These are phyloP conservation scores for Calonectria honghensis DNA, from an alignment of 2,329 filamentous ascomycete genomes.

Conservation along the genomic window DNA sequence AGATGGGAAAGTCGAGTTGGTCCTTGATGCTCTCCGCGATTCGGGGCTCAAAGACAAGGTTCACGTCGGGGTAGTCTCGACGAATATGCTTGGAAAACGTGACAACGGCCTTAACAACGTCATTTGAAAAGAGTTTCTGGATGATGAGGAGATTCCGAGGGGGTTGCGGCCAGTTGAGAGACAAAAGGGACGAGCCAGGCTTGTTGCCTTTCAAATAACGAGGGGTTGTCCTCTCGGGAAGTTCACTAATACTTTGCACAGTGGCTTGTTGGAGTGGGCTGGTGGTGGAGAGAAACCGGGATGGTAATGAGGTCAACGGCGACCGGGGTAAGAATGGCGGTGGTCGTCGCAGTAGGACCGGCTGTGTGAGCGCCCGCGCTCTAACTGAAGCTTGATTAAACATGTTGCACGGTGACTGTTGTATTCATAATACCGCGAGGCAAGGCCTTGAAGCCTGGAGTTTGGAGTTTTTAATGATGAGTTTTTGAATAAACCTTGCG, in stretches of 20 bases:
- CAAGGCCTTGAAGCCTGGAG: slow-evolving; percentile 29
- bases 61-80: slow-evolving; percentile 85
- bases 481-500: slow-evolving; percentile 44
- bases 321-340: slow-evolving; percentile 24
- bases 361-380: slow-evolving; percentile 43
- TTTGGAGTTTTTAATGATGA: slow-evolving; percentile 39
- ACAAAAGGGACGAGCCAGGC: slow-evolving; percentile 71
- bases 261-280: slow-evolving; percentile 58
- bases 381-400: slow-evolving; percentile 44
- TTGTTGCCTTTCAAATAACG: slow-evolving; percentile 64
- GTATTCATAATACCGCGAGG: slow-evolving; percentile 42
- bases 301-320: slow-evolving; percentile 27
- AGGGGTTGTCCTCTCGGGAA: slow-evolving; percentile 60
- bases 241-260: slow-evolving; percentile 57
- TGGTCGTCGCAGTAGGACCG: slow-evolving; percentile 24
- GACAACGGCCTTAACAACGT: slow-evolving; percentile 71
- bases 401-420: slow-evolving; percentile 45
- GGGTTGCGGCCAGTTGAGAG: slow-evolving; percentile 72
- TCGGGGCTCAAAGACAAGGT: slow-evolving; percentile 87
- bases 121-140: slow-evolving; percentile 74
- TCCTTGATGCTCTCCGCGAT: slow-evolving; percentile 84
- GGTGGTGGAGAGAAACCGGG: slow-evolving; percentile 71
- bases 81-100: slow-evolving; percentile 82
- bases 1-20: slow-evolving; percentile 83
- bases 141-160: slow-evolving; percentile 75